phyloP scores from a whole-genome alignment of 208 protist genomes.

The Wallacemonas collosoma region DNA sequence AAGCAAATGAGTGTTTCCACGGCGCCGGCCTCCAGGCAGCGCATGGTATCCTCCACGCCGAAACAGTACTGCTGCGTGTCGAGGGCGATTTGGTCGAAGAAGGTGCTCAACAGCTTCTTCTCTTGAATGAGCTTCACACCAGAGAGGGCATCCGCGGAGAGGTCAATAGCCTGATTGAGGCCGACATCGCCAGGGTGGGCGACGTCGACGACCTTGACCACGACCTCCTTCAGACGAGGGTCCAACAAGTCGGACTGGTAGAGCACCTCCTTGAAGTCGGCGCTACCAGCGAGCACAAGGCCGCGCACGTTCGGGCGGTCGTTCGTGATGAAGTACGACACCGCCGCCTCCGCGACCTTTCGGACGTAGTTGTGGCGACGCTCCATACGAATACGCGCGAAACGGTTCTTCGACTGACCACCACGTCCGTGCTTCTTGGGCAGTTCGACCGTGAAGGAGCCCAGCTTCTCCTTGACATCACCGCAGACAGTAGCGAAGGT shows the following conservation, averaged over 20 bases:
- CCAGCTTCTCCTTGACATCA: conserved; percentile 97
- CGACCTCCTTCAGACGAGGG: conserved; percentile 95
- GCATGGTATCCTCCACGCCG: conserved; percentile 97
- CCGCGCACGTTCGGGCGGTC: conserved; percentile 98
- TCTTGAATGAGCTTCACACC: conserved; percentile 99
- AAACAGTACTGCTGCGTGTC: conserved; percentile 99
- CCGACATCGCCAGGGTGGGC: conserved; percentile 99
- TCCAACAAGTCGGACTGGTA: conserved; percentile 98
- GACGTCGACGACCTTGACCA: conserved; percentile 99
- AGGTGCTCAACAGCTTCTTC: conserved; percentile 98
- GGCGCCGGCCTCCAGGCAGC: conserved; percentile 97
- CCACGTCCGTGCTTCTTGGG: conserved; percentile 99
- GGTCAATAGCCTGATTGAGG: conserved; percentile 99
- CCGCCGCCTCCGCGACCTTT: conserved; percentile 98
- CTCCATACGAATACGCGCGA: conserved; percentile 99
- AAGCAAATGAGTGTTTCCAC: conserved; percentile 99
- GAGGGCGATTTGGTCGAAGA: conserved; percentile 99
- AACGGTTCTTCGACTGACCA: conserved; percentile 99
- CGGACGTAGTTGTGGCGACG: conserved; percentile 99
- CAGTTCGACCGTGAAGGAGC: conserved; percentile 99
- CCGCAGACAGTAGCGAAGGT: conserved; percentile 98
- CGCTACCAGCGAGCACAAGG: conserved; percentile 99
- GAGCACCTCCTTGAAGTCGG: conserved; percentile 99
- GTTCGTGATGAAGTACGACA: conserved; percentile 98
- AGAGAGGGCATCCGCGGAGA: conserved; percentile 94